Evolutionary conservation across 2,329 filamentous ascomycete species (phyloP), one percentile per base, ranked within the genome.

Genomic region (Stagonosporopsis vannaccii): DNA sequence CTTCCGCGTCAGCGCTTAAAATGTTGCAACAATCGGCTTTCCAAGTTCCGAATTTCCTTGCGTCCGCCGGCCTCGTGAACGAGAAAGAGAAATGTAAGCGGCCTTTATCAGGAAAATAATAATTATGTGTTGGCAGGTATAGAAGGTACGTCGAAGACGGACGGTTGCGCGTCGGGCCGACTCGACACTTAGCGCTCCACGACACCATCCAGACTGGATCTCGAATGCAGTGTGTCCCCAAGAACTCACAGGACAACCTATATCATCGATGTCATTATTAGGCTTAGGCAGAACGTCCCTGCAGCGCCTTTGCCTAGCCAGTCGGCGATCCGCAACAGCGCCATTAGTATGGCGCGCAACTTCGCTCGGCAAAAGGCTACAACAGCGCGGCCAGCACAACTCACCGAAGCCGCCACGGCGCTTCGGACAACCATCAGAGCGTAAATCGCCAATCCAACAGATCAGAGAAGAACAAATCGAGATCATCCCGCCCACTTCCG

Each of bases 371-470:
- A 50, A 12, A 23, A 32, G 41, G 40, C 36, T 47, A 17, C 56
- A 55, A 33, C 35, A 25, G 42, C 56, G 56, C 41, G 50, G 56
- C 30, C 56, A 58, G 40, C 50, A 52, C 51, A 49, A 30, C 22
- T 48, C 50, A 44, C 44, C 30, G 13, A 58, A 28, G 37, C 45
- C 45, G 23, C 51, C 48, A 51, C 47, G 42, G n/a, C 40, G 30
- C 35, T 43, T 45, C 19, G 40, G 54, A 37, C 42, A 53, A 36
- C 55, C 55, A 43, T 37, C 51, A 52, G 42, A 48, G 20, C 53
- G 25, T 37, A 56, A 59, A 22, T 44, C 55, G 23, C 35, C 51
- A 43, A 48, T 42, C 13, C 37, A 42, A 32, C 55, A 53, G 28
- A 43, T 45, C n/a, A 47, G 39, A 7, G 28, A 51, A 33, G 57